A percentile compares a stretch with the other conserved stretches of the same genome.
Evolutionary conservation across 179 eudicot species (phyloP).

Genomic region (Amaranthus tricolor): DNA sequence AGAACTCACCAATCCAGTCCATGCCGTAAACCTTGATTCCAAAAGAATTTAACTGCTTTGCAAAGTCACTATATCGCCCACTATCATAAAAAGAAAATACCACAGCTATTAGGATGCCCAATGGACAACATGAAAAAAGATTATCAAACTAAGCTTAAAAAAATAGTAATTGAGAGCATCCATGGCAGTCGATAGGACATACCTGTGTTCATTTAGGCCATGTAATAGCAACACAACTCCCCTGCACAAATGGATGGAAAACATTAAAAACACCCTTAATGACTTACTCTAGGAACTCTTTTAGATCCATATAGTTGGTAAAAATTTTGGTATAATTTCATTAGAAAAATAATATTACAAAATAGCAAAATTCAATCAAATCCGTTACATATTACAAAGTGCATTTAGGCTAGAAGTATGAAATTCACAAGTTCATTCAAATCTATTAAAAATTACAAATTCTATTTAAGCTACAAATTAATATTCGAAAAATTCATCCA

Average conservation of each 20-base stretch:
- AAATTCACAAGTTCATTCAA: too few species aligned
- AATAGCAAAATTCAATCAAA: too few species aligned
- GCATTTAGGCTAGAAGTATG: too few species aligned
- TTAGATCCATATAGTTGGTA: too few species aligned
- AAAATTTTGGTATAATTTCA: too few species aligned
- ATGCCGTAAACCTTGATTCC: constrained; percentile 81
- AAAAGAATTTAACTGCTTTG: constrained; percentile 57
- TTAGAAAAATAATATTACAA: too few species aligned
- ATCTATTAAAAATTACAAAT: too few species aligned
- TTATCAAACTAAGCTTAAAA: not conserved
- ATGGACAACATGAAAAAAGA: not conserved
- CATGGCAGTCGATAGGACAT: not conserved
- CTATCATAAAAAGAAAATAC: constrained; percentile 35
- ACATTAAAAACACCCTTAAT: not conserved
- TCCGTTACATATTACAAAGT: too few species aligned
- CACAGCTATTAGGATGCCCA: not conserved
- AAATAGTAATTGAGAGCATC: too few species aligned
- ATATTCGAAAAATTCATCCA: too few species aligned
- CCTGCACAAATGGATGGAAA: constrained; percentile 37
- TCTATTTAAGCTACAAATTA: too few species aligned
- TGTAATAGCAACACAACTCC: constrained; percentile 68
- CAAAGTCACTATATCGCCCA: constrained; percentile 65
- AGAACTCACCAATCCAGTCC: constrained; percentile 88
- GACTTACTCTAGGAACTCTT: not conserved
- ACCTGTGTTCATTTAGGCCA: constrained; percentile 89